Base-by-base conservation (phyloP, 2,329 filamentous ascomycete genomes). In the Phialemoniopsis sp. region DNA sequence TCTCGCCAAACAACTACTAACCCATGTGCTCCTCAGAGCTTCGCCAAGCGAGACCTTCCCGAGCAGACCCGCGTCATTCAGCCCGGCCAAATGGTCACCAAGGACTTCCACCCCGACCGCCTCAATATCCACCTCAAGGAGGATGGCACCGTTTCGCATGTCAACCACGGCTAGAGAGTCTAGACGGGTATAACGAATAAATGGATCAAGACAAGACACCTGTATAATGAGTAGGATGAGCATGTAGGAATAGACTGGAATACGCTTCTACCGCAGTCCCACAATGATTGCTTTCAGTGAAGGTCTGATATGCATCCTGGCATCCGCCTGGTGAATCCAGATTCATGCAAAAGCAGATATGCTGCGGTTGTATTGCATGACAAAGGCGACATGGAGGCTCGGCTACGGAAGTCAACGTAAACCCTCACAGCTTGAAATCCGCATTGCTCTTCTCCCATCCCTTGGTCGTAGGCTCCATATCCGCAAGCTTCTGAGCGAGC, bases 381-480 rank as follows among this genome's bases (percentile, higher is more conserved):
- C n/a, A n/a, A n/a, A n/a, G n/a, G n/a, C n/a, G n/a, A n/a, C n/a
- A n/a, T n/a, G n/a, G n/a, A n/a, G n/a, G n/a, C n/a, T n/a, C n/a
- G n/a, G n/a, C n/a, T n/a, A n/a, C n/a, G n/a, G 21, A 26, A 6
- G 21, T 26, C 21, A 6, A 26, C 21, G 21, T 10, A 26, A 10
- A 26, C 21, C 10, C 28, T 51, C 42, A 89, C 33, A 93, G 63
- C 60, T 93, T 93, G 53, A 93, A 91, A 55, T 89, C 85, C 4
- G 70, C 74, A 53, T 82, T 86, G 3, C 70, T 72, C 59, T 82
- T 81, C 58, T 90, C 86, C 76, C 85, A 83, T 6, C 84, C 85
- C 2, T 67, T 65, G 2, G 72, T 59, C 2, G 70, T 72, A 13
- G 76, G 69, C 32, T 75, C 72, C 50, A 78, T 69, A 2, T 60